These are phyloP conservation scores for Physcomitrellopsis africana DNA, from an alignment of 225 moss, liverwort and hornwort species.

Conservation along the genomic window DNA sequence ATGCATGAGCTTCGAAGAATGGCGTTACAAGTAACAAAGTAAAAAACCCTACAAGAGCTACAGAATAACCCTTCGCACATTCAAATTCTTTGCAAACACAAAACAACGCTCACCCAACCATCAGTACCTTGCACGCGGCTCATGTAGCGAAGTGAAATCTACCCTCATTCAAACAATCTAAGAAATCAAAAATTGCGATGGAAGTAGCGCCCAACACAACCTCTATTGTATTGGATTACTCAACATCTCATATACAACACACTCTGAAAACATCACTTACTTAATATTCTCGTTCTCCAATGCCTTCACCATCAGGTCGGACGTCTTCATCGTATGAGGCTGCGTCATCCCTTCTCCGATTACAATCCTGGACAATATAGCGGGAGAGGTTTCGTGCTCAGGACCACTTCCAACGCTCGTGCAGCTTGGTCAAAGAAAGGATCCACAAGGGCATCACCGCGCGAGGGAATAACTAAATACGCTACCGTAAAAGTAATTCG, in stretches of 20 bases:
- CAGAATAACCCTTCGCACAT: not conserved
- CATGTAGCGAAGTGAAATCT: not conserved
- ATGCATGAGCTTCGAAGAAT: not conserved
- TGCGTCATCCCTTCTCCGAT: not conserved
- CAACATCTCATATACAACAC: too few species aligned
- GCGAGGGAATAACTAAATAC: not conserved
- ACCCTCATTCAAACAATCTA: too few species aligned
- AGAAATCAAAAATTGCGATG: not conserved
- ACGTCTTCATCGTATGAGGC: slow-evolving; percentile 38
- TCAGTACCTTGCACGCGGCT: not conserved
- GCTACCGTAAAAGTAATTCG: not conserved
- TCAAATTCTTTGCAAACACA: not conserved
- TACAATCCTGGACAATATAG: not conserved
- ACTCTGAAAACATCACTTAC: slow-evolving; percentile 28
- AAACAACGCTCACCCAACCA: not conserved
- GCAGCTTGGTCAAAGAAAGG: not conserved
- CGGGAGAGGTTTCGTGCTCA: not conserved
- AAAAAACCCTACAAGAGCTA: not conserved
- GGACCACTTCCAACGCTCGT: not conserved
- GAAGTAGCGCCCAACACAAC: not conserved
- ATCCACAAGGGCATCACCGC: not conserved
- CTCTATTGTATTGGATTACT: not conserved
- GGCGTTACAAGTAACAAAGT: not conserved
- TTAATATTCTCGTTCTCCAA: slow-evolving; percentile 63
- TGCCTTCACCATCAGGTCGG: slow-evolving; percentile 48